Evolutionary conservation across 1,284 basidiomycete species (phyloP).

Genomic region (Sanghuangporus weigelae): DNA sequence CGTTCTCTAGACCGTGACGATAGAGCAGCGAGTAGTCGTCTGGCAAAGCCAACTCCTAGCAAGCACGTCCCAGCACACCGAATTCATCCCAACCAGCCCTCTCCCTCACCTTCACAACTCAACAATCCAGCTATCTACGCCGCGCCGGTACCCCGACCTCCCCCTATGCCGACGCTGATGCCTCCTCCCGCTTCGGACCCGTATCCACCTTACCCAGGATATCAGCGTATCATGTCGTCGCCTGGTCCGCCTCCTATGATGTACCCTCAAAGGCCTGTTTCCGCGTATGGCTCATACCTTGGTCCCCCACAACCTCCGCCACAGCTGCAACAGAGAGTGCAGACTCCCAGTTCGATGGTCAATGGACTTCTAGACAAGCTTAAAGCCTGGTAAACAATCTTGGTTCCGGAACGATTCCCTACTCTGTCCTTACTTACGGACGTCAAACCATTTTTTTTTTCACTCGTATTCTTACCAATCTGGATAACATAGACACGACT

Average conservation of each 20-base stretch:
- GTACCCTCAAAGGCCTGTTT: conserved; percentile 10
- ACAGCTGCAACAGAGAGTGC: neutral
- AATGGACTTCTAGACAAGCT: conserved; percentile 10
- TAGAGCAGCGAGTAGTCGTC: conserved; percentile 12
- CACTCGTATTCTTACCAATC: too few species aligned
- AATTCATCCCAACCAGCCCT: conserved; percentile 33
- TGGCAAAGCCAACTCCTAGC: conserved; percentile 4
- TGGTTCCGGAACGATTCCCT: neutral
- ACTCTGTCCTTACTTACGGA: neutral
- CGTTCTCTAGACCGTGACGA: conserved; percentile 17
- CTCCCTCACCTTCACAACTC: conserved; percentile 41
- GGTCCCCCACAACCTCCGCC: conserved; percentile 5
- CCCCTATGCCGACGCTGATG: conserved; percentile 3
- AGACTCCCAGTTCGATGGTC: conserved; percentile 2
- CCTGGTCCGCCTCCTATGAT: neutral
- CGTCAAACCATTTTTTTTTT: too few species aligned
- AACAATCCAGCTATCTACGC: conserved; percentile 39
- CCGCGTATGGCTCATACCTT: conserved; percentile 9
- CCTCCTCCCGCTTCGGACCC: neutral
- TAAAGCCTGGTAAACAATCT: conserved; percentile 4
- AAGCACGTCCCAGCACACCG: conserved; percentile 23
- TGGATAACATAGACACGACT: too few species aligned
- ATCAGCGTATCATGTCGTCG: neutral
- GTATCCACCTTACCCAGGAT: neutral
- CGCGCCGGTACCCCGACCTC: conserved; percentile 28